Base-by-base conservation (phyloP, 176 grass and related monocot species). In the Saccharum spontaneum region DNA sequence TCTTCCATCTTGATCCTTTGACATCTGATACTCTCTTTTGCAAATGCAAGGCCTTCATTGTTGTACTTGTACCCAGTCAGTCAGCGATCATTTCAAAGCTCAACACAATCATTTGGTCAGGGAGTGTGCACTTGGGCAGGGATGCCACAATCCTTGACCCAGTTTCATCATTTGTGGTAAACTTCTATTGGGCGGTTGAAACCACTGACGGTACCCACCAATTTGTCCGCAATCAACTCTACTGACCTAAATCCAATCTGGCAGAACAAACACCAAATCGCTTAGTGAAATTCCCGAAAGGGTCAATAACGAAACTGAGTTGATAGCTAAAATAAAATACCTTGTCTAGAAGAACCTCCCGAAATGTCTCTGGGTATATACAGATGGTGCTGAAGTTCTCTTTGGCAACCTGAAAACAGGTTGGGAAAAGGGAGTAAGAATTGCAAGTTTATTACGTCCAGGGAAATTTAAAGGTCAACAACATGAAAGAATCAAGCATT, bases 271-370 rank as follows among this genome's bases (percentile, higher is more conserved):
- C 15, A 77, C 4, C 41, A 48, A 9, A 49, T 69, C 37, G 69
- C 34, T 49, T 49, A 84, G 49, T 34, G 59, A 64, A 73, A 62
- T 23, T 54, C 43, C 78, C 46, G 20, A 39, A 54, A 8, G 55
- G 44, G 8, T 5, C 60, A 52, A 65, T 1, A 84, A 86, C 10
- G 20, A 16, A 80, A 65, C 30, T 48, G 0, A 79, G 82, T 44
- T 60, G 2, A 12, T 39, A 36, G 46, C 43, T 1, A 73, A 39
- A 67, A 67, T 69, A 52, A 18, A 79, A 75, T 92, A 99, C 97
- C 97, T 99, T 99, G 57, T 99, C 97, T 41, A 99, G 86, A 82
- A 96, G 91, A 77, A 99, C 80, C 79, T 99, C 97, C 71, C 90
- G 84, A 68, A 99, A 99, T 84, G 87, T 87, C 41, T 89, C 75